phyloP scores from a whole-genome alignment of 345 rosid genomes.

The Pistacia vera region DNA sequence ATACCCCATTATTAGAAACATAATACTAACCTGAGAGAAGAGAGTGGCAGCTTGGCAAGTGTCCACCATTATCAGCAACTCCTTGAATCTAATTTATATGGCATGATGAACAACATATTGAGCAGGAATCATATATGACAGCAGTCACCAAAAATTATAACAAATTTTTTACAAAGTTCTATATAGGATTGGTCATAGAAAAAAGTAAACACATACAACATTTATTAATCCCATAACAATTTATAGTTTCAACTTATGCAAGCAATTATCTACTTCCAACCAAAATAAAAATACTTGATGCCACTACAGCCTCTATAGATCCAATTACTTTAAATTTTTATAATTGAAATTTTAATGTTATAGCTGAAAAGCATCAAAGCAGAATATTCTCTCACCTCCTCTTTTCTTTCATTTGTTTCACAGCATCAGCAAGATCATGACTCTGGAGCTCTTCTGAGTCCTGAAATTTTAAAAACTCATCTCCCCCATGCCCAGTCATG shows the following conservation, averaged over 20 bases:
- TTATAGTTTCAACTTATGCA: background rate
- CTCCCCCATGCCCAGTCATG: conserved; percentile 99
- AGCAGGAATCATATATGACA: conserved; percentile 5
- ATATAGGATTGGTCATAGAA: background rate
- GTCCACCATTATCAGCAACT: conserved; percentile 96
- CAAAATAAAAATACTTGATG: conserved; percentile 13
- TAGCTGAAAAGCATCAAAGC: conserved; percentile 16
- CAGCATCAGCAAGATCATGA: conserved; percentile 99
- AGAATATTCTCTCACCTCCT: conserved; percentile 50
- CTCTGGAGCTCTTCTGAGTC: conserved; percentile 98
- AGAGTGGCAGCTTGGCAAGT: conserved; percentile 99
- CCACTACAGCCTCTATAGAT: conserved; percentile 8
- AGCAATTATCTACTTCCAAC: background rate
- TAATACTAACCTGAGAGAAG: conserved; percentile 74
- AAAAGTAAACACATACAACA: background rate
- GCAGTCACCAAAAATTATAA: background rate
- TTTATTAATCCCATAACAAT: background rate
- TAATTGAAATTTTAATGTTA: background rate
- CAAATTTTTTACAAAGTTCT: background rate
- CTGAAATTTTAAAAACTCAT: conserved; percentile 93
- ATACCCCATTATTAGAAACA: background rate
- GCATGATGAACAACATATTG: conserved; percentile 17
- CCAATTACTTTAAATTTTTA: background rate
- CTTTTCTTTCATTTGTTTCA: conserved; percentile 99
- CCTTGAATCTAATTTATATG: conserved; percentile 74